phyloP scores from a whole-genome alignment of 75 land plant genomes.

The Ceratopteris richardii region DNA sequence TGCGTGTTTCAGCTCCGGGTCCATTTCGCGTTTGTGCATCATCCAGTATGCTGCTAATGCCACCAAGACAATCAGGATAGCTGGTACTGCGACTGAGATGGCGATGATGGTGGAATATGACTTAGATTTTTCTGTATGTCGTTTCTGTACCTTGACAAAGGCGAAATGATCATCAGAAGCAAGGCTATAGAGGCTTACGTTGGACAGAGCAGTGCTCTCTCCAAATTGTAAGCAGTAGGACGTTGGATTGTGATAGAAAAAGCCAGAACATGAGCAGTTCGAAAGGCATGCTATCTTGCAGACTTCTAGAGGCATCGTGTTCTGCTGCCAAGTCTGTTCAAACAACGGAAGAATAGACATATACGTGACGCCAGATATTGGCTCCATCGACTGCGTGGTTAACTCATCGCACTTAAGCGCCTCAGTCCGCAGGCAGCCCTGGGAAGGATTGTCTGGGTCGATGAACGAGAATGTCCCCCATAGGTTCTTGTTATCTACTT shows the following conservation, averaged over 20 bases:
- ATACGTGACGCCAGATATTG: neutral
- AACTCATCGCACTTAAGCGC: neutral
- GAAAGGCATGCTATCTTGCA: neutral
- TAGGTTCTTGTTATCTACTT: neutral
- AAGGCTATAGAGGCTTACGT: neutral
- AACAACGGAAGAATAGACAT: neutral
- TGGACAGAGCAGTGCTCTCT: neutral
- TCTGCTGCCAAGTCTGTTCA: neutral
- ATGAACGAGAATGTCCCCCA: neutral
- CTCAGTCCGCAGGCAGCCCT: neutral
- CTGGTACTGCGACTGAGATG: too few species aligned
- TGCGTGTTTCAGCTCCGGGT: neutral
- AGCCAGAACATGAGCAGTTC: conserved; percentile 1
- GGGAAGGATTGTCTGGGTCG: neutral
- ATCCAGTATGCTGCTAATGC: neutral
- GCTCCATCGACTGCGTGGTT: neutral
- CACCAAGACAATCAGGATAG: too few species aligned
- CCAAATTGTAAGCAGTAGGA: neutral
- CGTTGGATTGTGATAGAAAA: neutral
- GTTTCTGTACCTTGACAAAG: neutral
- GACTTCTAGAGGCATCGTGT: neutral
- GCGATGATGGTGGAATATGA: too few species aligned
- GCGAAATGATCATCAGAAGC: neutral
- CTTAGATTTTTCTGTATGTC: too few species aligned
- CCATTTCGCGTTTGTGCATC: neutral